Evolutionary conservation across 2,329 filamentous ascomycete genomes (phyloP).

Genomic region (Whalleya microplaca): DNA sequence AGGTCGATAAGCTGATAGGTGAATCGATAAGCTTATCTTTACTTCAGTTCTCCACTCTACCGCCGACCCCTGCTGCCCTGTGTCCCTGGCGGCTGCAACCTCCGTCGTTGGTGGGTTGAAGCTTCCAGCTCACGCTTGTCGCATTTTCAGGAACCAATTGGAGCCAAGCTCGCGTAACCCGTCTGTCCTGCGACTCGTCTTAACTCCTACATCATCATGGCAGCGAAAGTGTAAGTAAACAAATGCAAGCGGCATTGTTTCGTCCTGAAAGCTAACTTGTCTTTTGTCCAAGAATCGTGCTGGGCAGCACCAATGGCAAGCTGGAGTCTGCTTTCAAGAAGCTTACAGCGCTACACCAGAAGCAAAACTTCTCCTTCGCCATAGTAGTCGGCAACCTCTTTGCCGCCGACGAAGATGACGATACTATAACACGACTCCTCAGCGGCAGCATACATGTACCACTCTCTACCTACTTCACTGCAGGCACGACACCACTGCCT

Average conservation of each 20-base stretch:
- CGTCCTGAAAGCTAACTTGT: slow-evolving; percentile 15
- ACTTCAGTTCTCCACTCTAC: not conserved
- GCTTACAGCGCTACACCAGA: slow-evolving; percentile 76
- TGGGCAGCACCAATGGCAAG: slow-evolving; percentile 82
- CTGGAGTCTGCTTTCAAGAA: slow-evolving; percentile 79
- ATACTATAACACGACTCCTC: slow-evolving; percentile 66
- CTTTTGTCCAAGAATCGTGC: slow-evolving; percentile 64
- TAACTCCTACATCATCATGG: slow-evolving; percentile 42
- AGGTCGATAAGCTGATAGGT: slow-evolving; percentile 9
- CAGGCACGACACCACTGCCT: slow-evolving; percentile 76
- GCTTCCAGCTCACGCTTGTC: not conserved
- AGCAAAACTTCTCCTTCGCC: slow-evolving; percentile 86
- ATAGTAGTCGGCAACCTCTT: slow-evolving; percentile 87
- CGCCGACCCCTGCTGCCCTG: not conserved
- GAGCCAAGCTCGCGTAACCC: not conserved
- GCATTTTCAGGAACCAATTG: not conserved
- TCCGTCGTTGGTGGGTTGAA: too few relatives aligned
- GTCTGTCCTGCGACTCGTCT: not conserved
- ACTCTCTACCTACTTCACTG: slow-evolving; percentile 87
- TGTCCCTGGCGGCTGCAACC: not conserved
- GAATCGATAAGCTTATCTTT: slow-evolving; percentile 1
- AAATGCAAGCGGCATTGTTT: not conserved
- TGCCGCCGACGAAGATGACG: slow-evolving; percentile 60
- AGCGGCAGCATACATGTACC: slow-evolving; percentile 74
- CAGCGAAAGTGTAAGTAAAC: slow-evolving; percentile 51